Evolutionary conservation across 169 alveolate genomes (phyloP), one percentile per base, ranked within the genome.

Genomic region (Cryptosporidium viatorum): DNA sequence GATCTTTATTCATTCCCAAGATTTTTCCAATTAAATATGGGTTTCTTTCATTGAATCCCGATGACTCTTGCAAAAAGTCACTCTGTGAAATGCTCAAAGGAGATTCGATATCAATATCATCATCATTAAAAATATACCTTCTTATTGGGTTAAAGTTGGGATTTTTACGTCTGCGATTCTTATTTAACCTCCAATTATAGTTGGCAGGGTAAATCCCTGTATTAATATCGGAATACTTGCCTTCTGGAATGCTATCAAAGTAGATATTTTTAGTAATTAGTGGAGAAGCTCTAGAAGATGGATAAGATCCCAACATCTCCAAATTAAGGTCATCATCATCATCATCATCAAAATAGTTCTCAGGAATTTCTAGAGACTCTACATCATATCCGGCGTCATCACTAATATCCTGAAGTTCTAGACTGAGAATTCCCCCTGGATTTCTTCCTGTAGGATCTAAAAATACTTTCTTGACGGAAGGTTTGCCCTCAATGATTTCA

Each of bases 71-170:
- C 6, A 65, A 45, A 16, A 62, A 48, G 16, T 80, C 89, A 23
- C 65, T 80, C 39, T 80, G 89, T 4, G 89, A 80, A 31, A 80
- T 80, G 43, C 74, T 80, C 29, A 80, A 14, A 9, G 89, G 80
- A 37, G 80, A 80, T 26, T 31, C 3, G 35, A 8, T 14, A 41
- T 62, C 89, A 37, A 62, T 65, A 23, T 80, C 89, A 48, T 80
- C 73, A 29, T 80, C 89, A 60, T 39, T 43, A 48, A 33, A 80
- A 2, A 80, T 39, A 12, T 43, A 41, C 26, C 89, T 59, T 26
- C 69, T 80, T 80, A 8, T 80, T 41, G 89, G 89, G 45, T 80
- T 43, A 14, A 70, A 70, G n/a, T 67, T 21, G 41, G 35, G 59
- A 70, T 43, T 10, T 45, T 43, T 6, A 9, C 16, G n/a, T 23